Percentiles rank a stretch among this genome's conserved stretches.
phyloP scores from a whole-genome alignment of 129 eudicot species.

The Flaveria brownii region DNA sequence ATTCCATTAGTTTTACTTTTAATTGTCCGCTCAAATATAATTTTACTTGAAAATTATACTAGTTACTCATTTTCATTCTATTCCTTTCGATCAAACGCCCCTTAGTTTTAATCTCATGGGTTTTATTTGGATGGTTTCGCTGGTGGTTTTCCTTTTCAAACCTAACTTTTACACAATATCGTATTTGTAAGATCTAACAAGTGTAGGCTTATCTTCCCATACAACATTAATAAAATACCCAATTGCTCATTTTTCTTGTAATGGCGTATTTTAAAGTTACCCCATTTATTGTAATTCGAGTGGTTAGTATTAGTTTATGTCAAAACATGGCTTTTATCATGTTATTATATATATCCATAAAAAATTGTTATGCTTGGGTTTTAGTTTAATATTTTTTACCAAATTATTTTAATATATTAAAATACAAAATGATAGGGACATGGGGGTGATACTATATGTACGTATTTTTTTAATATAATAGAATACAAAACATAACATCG shows the following conservation, averaged over 20 bases:
- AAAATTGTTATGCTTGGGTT: neutral
- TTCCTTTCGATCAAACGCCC: too few relatives aligned
- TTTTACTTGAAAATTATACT: too few relatives aligned
- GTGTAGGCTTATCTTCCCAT: conserved; percentile 19
- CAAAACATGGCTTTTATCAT: conserved; percentile 20
- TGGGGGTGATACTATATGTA: conserved; percentile 27
- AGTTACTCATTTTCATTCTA: too few relatives aligned
- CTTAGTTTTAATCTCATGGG: too few relatives aligned
- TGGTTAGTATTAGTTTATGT: neutral
- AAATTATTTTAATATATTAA: neutral
- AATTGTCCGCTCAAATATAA: too few relatives aligned
- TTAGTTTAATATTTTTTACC: neutral
- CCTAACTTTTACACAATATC: too few relatives aligned
- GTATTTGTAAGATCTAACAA: conserved; percentile 14
- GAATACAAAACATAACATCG: conserved; percentile 35
- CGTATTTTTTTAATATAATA: conserved; percentile 15
- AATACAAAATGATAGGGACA: conserved; percentile 28
- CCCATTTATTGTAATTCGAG: conserved; percentile 4
- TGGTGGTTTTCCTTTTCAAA: too few relatives aligned
- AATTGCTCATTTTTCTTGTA: conserved; percentile 31
- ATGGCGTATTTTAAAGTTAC: conserved; percentile 28
- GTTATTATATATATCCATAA: conserved; percentile 23
- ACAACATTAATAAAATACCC: conserved; percentile 21
- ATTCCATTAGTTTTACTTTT: too few relatives aligned
- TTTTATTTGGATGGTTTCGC: too few relatives aligned